Base-by-base conservation (phyloP, 768 basidiomycete species). In the Termitomyces sp. region DNA sequence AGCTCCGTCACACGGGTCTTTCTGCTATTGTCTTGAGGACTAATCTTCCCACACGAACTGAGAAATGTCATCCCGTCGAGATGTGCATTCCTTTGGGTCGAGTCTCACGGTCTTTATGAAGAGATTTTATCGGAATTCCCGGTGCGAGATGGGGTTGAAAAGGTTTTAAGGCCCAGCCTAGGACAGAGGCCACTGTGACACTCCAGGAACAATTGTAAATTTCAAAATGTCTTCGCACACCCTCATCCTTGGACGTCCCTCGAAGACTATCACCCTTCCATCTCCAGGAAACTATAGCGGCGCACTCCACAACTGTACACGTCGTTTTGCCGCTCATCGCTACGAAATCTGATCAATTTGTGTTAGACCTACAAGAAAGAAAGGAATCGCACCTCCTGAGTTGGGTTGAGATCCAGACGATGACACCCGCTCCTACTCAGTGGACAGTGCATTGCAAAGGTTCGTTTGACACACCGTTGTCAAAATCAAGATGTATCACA, bases 391-490 rank as follows among this genome's bases (percentile, higher is more conserved):
- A 63, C 30, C 49, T 58, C 1, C 28, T 65, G 42, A 65, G 64
- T 34, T 65, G 64, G 64, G 60, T 52, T 34, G 62, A 61, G 49
- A 52, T 56, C 37, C 48, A 57, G 16, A 53, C 53, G 7, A 23
- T 49, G 23, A 34, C 43, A 9, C 58, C 55, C 16, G 57, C 56
- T 28, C 23, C 52, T 8, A 52, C 54, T 5, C 53, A 52, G 37
- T 65, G 64, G 64, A 63, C 60, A 25, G 62, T 65, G 3, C 59
- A 63, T 10, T 65, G 64, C 39, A 65, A 63, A 59, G 55, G 64
- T 63, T 16, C 3, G 59, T 56, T 41, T 41, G 14, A 6, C 1
- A 5, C 11, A 11, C 6, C 30, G 6, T 19, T 9, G 27, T 41
- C 14, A n/a, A 19, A 7, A 4, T 9, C 8, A 34, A 43, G 19